phyloP scores from a whole-genome alignment of 305 asterid genomes.

The Fraxinus angustifolia region DNA sequence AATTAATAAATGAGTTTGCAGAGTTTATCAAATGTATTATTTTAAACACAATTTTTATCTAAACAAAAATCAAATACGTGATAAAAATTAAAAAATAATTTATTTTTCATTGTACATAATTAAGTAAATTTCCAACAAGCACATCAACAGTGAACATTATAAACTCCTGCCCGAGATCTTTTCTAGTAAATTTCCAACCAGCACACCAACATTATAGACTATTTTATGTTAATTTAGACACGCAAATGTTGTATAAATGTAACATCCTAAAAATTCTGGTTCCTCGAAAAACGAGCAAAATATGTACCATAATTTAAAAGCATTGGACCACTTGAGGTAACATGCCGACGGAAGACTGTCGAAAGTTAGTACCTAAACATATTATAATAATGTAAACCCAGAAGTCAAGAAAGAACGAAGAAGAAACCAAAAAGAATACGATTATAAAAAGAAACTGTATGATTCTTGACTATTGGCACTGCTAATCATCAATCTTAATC shows the following conservation, averaged over 20 bases:
- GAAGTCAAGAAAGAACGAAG: constrained; percentile 13
- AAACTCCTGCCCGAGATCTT: too few relatives aligned
- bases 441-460: constrained; percentile 5
- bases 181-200: too few relatives aligned
- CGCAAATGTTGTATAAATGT: not conserved
- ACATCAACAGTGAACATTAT: too few relatives aligned
- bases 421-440: not conserved
- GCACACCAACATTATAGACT: not conserved
- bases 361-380: not conserved
- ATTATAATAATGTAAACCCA: not conserved
- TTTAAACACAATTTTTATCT: too few relatives aligned
- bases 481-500: not conserved
- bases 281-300: not conserved
- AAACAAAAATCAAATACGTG: too few relatives aligned
- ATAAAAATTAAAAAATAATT: too few relatives aligned
- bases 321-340: constrained; percentile 34
- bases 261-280: not conserved
- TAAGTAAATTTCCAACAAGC: too few relatives aligned
- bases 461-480: constrained; percentile 27
- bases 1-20: too few relatives aligned
- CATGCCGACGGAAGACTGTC: constrained; percentile 21
- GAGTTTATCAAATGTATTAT: too few relatives aligned
- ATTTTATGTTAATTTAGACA: not conserved
- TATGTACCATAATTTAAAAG: constrained; percentile 14
- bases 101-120: too few relatives aligned